A percentile compares a stretch with the other conserved stretches of the same genome.
These are phyloP conservation scores for Mortierella sp. DNA, from an alignment of 371 early-diverging fungal genomes.

Conservation along the genomic window DNA sequence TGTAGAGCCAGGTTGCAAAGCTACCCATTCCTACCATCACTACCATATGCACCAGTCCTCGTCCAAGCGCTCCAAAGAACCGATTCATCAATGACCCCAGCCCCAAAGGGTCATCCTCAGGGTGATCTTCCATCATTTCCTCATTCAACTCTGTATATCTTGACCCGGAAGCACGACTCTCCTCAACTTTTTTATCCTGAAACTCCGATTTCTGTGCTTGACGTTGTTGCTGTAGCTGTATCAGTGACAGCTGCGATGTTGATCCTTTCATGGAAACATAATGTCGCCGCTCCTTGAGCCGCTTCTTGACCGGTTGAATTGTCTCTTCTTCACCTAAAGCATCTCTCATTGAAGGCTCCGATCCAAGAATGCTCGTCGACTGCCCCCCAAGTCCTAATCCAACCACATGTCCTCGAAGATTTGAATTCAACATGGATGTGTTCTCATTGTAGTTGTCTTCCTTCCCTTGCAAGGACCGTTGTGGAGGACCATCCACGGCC, in stretches of 20 bases:
- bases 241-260: neutral
- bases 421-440: neutral
- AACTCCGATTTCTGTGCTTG: neutral
- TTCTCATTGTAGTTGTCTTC: too few species aligned
- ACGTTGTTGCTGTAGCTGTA: neutral
- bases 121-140: neutral
- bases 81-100: constrained; percentile 28
- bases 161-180: neutral
- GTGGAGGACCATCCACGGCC: constrained; percentile 12
- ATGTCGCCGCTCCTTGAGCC: neutral
- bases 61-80: constrained; percentile 30
- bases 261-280: neutral
- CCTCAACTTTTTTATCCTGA: neutral
- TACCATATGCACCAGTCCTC: constrained; percentile 15
- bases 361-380: neutral
- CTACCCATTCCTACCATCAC: constrained; percentile 38
- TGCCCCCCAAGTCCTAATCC: constrained; percentile 3
- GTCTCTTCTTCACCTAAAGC: neutral
- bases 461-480: neutral
- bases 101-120: constrained; percentile 28
- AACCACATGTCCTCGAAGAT: neutral
- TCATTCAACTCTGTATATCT: neutral
- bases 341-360: constrained; percentile 8
- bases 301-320: neutral
- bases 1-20: constrained; percentile 33